Evolutionary conservation across 1,284 basidiomycete species (phyloP).

Genomic region (Ganoderma lingzhi): DNA sequence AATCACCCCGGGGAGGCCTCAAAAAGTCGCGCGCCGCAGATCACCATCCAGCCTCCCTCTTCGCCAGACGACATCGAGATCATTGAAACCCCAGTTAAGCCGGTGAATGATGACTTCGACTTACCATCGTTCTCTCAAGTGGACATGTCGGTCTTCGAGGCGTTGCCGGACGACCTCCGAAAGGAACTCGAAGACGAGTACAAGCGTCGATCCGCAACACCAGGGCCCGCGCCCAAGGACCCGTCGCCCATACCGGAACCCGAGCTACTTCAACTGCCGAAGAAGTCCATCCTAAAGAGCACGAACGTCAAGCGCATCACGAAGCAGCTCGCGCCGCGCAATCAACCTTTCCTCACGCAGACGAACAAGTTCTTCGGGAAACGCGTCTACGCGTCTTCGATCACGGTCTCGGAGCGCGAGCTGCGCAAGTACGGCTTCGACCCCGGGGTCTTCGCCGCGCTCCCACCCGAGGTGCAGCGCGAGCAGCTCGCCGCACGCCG

Average conservation of each 20-base stretch:
- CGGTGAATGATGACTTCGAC: constrained; percentile 39
- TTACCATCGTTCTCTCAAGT: constrained; percentile 80
- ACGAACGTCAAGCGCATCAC: constrained; percentile 64
- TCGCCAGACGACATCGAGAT: constrained; percentile 40
- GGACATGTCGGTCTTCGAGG: constrained; percentile 75
- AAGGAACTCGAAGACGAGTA: constrained; percentile 77
- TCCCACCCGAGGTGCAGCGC: constrained; percentile 74
- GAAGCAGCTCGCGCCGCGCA: constrained; percentile 63
- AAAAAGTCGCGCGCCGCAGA: constrained; percentile 32
- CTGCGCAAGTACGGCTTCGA: constrained; percentile 74
- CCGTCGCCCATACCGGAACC: constrained; percentile 22
- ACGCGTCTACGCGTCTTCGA: constrained; percentile 34
- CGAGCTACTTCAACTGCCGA: constrained; percentile 25
- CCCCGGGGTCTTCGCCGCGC: constrained; percentile 67
- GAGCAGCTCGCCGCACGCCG: constrained; percentile 74
- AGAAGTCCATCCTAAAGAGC: constrained; percentile 43
- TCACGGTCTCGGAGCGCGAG: constrained; percentile 52
- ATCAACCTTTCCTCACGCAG: constrained; percentile 46
- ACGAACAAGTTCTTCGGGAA: constrained; percentile 52
- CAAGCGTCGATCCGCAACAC: constrained; percentile 62
- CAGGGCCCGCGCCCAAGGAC: constrained; percentile 35
- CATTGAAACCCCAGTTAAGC: constrained; percentile 26
- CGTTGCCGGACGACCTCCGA: constrained; percentile 75
- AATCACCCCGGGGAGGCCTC: constrained; percentile 24
- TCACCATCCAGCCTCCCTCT: constrained; percentile 43